A percentile compares a stretch with the other conserved stretches of the same genome.
These are phyloP conservation scores for Condylostoma magnum DNA, from an alignment of 169 alveolate genomes.

Conservation along the genomic window DNA sequence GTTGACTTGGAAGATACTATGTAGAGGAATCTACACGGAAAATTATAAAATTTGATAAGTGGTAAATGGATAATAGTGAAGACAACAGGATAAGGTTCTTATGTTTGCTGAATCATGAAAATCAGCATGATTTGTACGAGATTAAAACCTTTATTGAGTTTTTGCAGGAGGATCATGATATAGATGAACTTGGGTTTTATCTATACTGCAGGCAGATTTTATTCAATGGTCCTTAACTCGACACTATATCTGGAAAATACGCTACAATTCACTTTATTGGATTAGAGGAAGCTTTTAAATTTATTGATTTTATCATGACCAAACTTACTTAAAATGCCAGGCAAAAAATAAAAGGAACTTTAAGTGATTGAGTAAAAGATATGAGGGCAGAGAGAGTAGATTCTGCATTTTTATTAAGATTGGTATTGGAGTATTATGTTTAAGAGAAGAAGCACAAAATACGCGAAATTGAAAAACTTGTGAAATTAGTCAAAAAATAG, in stretches of 20 bases:
- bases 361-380: neutral
- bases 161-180: conserved; percentile 32
- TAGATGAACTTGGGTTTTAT: conserved; percentile 48
- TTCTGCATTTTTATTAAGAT: neutral
- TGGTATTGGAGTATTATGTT: conserved; percentile 13
- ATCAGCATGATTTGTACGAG: conserved; percentile 42
- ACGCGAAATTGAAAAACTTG: neutral
- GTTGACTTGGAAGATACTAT: conserved; percentile 48
- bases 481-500: neutral
- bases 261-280: neutral
- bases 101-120: neutral
- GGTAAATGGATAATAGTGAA: conserved; percentile 35
- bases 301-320: conserved; percentile 33
- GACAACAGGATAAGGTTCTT: conserved; percentile 23
- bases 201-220: conserved; percentile 37
- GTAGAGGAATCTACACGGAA: conserved; percentile 38
- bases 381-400: neutral
- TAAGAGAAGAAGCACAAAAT: neutral
- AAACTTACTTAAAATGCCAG: neutral
- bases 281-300: neutral
- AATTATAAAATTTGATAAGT: conserved; percentile 37
- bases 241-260: conserved; percentile 6
- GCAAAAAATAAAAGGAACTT: neutral
- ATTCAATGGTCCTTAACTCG: conserved; percentile 32
- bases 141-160: conserved; percentile 39